Percentiles rank a stretch among this genome's conserved stretches.
Conservation (phyloP, 116 monocot genomes). For the Posidonia oceanica region DNA sequence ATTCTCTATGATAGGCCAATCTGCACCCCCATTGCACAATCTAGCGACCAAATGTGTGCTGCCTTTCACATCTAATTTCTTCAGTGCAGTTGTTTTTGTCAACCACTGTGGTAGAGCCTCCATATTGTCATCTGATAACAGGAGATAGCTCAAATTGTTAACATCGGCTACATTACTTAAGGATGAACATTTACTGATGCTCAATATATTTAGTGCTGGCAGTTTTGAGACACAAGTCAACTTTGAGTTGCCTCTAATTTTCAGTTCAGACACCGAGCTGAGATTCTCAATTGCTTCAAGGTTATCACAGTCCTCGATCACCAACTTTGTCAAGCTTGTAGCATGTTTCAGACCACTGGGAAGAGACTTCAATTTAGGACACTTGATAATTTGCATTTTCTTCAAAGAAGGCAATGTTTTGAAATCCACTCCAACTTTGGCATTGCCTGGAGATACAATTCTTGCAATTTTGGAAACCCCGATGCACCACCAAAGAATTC, state of each 20-base stretch:
- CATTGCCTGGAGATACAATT: slow-evolving; percentile 9
- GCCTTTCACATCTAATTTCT: slow-evolving; percentile 1
- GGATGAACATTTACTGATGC: neutral
- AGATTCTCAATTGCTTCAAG: slow-evolving; percentile 2
- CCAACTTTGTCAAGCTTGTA: neutral
- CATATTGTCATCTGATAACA: slow-evolving; percentile 3
- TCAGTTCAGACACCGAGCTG: neutral
- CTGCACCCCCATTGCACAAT: neutral
- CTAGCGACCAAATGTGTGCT: neutral
- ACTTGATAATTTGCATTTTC: slow-evolving; percentile 7
- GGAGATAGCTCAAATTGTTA: neutral
- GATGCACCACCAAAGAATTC: slow-evolving; percentile 3
- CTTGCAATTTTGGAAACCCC: slow-evolving; percentile 9
- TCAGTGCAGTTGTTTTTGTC: neutral
- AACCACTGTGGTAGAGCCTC: slow-evolving; percentile 6
- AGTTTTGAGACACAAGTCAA: slow-evolving; percentile 1
- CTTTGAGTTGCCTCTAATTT: slow-evolving; percentile 7
- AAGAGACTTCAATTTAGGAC: slow-evolving; percentile 8
- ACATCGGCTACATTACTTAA: neutral
- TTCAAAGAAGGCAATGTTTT: neutral
- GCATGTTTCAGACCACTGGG: slow-evolving; percentile 5
- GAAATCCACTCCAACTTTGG: slow-evolving; percentile 4
- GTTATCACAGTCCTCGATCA: slow-evolving; percentile 7
- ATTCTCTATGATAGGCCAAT: slow-evolving; percentile 1
- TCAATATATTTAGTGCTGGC: slow-evolving; percentile 3